Evolutionary conservation across 805 yeast species (phyloP).

Genomic region (Barnettozyma sp.): DNA sequence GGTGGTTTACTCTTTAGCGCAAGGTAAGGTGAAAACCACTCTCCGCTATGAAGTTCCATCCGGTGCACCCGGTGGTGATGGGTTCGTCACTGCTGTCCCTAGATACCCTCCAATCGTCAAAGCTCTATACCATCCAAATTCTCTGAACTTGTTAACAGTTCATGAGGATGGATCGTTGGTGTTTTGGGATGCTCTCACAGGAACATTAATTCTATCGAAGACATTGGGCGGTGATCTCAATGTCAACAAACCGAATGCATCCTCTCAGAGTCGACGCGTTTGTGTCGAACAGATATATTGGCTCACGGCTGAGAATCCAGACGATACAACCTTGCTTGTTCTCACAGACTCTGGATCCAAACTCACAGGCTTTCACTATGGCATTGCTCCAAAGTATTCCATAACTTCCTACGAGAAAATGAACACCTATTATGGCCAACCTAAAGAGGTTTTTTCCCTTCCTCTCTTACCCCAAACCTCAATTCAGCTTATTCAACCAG

Average conservation of each 20-base stretch:
- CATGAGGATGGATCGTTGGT: conserved; percentile 81
- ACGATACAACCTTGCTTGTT: conserved; percentile 64
- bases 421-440: conserved; percentile 65
- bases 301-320: conserved; percentile 78
- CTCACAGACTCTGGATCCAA: conserved; percentile 56
- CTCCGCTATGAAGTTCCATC: conserved; percentile 59
- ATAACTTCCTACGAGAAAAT: conserved; percentile 79
- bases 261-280: conserved; percentile 21
- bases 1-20: conserved; percentile 58
- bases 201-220: conserved; percentile 68
- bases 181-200: conserved; percentile 89
- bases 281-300: conserved; percentile 55
- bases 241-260: conserved; percentile 50
- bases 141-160: conserved; percentile 70
- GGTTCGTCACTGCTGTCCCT: conserved; percentile 22
- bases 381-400: conserved; percentile 70
- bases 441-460: conserved; percentile 46
- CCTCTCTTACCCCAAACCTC: conserved; percentile 45
- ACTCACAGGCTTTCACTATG: conserved; percentile 62
- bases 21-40: conserved; percentile 47
- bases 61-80: conserved; percentile 69
- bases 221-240: conserved; percentile 57
- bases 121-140: conserved; percentile 88
- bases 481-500: conserved; percentile 41
- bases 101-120: conserved; percentile 39